A percentile compares a stretch with the other conserved stretches of the same genome.
Evolutionary conservation across 2,329 filamentous ascomycete genomes (phyloP).

Genomic region (Trichoderma simmonsii): DNA sequence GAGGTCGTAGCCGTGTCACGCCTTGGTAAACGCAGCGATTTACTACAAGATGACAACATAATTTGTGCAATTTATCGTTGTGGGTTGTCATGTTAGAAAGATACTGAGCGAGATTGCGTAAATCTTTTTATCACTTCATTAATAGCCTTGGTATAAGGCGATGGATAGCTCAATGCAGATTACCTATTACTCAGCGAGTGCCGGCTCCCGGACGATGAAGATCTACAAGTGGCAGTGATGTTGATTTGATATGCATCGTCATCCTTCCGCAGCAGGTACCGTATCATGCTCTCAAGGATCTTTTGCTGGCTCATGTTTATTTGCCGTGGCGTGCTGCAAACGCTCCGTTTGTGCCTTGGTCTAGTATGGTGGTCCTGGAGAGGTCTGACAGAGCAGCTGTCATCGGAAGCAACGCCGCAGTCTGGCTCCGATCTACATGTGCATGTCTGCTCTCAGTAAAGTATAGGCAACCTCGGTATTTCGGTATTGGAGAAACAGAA

Average conservation of each 20-base stretch:
- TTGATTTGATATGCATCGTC: neutral
- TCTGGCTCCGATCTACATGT: neutral
- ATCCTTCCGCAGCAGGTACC: neutral
- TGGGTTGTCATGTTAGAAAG: too few species aligned
- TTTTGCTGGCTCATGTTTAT: neutral
- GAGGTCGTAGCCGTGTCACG: neutral
- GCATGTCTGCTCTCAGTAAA: neutral
- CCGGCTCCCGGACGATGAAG: neutral
- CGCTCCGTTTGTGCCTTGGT: neutral
- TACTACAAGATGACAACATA: neutral
- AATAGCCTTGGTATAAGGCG: neutral
- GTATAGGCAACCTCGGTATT: neutral
- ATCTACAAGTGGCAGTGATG: neutral
- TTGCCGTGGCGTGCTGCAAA: neutral
- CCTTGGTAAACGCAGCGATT: neutral
- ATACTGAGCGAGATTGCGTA: neutral
- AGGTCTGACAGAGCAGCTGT: neutral
- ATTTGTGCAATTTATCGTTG: neutral
- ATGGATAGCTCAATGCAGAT: neutral
- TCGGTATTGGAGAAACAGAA: neutral
- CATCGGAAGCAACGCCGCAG: neutral
- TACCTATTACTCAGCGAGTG: neutral
- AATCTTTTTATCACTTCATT: neutral
- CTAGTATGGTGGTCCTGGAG: neutral
- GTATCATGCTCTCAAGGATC: neutral